Conservation (phyloP, 2,329 filamentous ascomycete genomes). For the Rutstroemia sp. region DNA sequence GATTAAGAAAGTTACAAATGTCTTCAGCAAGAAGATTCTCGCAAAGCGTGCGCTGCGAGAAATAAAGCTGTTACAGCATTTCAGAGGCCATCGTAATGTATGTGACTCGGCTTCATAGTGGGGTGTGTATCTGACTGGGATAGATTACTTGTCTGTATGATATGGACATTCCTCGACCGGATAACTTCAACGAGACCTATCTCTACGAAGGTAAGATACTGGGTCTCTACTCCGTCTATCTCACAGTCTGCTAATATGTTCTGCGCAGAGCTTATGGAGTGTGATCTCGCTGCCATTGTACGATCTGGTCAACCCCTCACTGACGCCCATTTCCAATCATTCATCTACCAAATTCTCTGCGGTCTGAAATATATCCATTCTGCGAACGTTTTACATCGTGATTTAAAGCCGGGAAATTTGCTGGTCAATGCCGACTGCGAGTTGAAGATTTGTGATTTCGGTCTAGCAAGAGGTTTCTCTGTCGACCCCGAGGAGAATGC, state of each 20-base stretch:
- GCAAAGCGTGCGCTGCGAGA: conserved; percentile 96
- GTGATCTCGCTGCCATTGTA: conserved; percentile 95
- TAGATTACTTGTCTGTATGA: conserved; percentile 98
- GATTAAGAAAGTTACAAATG: conserved; percentile 99
- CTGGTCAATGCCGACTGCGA: conserved; percentile 98
- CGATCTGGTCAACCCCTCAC: conserved; percentile 94
- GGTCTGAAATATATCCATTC: conserved; percentile 99
- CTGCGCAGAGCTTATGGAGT: conserved; percentile 88
- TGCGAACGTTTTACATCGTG: conserved; percentile 92
- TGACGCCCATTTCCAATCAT: conserved; percentile 98
- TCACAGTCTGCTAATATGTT: conserved; percentile 14
- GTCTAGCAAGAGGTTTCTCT: conserved; percentile 91
- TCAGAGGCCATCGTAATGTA: conserved; percentile 82
- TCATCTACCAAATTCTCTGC: conserved; percentile 99
- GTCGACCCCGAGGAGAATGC: conserved; percentile 97
- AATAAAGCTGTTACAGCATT: conserved; percentile 98
- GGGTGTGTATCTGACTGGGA: conserved; percentile 31
- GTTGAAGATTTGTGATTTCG: conserved; percentile 98
- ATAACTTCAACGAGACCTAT: conserved; percentile 99
- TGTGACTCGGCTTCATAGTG: conserved; percentile 29
- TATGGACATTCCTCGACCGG: conserved; percentile 96
- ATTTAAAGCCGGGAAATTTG: conserved; percentile 93
- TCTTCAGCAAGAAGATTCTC: conserved; percentile 99
- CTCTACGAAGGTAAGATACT: conserved; percentile 75
- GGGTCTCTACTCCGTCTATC: neutral